A percentile compares a stretch with the other conserved stretches of the same genome.
These are phyloP conservation scores for Phtheirospermum japonicum DNA, from an alignment of 257 asterid species.

Conservation along the genomic window DNA sequence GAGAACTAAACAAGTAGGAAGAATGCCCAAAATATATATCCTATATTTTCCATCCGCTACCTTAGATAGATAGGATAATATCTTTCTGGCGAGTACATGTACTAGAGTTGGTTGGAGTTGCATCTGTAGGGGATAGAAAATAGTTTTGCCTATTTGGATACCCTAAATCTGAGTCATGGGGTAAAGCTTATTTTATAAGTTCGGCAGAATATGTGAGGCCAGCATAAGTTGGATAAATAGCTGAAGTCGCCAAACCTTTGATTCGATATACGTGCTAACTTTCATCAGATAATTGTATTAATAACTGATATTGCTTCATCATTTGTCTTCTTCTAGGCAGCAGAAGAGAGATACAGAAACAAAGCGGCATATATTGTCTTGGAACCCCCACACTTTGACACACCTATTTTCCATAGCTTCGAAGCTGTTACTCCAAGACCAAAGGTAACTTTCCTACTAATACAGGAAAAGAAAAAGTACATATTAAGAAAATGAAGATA, in stretches of 20 bases:
- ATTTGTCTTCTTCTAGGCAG: conserved; percentile 55
- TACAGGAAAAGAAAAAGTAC: conserved; percentile 5
- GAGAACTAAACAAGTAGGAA: conserved; percentile 1
- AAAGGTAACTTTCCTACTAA: conserved; percentile 45
- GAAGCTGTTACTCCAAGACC: conserved; percentile 96
- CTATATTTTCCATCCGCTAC: too few relatives aligned
- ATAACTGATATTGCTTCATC: conserved; percentile 23
- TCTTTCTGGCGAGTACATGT: too few relatives aligned
- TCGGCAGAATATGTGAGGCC: too few relatives aligned
- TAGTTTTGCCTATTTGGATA: too few relatives aligned
- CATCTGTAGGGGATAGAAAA: too few relatives aligned
- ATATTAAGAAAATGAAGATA: conserved; percentile 3
- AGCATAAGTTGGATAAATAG: too few relatives aligned
- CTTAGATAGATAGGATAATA: too few relatives aligned
- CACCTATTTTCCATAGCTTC: conserved; percentile 70
- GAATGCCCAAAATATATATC: background rate
- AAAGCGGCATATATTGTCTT: conserved; percentile 87
- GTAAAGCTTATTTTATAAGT: too few relatives aligned
- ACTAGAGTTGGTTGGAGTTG: too few relatives aligned
- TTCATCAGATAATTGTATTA: conserved; percentile 13
- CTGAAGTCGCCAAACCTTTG: background rate
- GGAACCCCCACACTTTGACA: conserved; percentile 74
- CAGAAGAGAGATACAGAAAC: conserved; percentile 78
- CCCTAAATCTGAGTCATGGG: too few relatives aligned
- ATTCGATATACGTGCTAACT: conserved; percentile 1